Base-by-base conservation (phyloP, 1,284 basidiomycete genomes). In the Apiotrichum akiyoshidainum region DNA sequence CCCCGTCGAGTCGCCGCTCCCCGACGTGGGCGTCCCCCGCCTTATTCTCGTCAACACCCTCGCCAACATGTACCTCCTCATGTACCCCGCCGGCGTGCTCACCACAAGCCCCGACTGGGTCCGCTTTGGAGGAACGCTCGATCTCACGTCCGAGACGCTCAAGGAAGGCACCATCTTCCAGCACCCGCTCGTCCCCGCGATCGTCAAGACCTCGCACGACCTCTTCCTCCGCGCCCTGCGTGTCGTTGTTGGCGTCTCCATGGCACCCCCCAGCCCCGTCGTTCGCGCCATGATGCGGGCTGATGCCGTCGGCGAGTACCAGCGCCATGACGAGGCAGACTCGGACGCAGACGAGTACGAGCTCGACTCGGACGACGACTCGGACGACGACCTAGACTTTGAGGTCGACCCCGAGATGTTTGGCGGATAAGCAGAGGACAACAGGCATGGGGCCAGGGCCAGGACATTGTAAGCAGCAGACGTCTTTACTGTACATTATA, bases 351-450 rank as follows among this genome's bases (percentile, higher is more conserved):
- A 34, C 46, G 46, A 47, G 26, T 19, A 47, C 9, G 47, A 48
- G 34, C 10, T 13, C 21, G 22, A 41, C 8, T 44, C 17, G 17
- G 19, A 35, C 8, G 46, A 12, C 8, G 46, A 48, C n/a, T 31
- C 14, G n/a, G 47, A 48, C 17, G 46, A 17, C 13, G 31, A 14
- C 8, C 16, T 41, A 5, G 46, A 48, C 46, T 22, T 31, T 22
- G 35, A 50, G 48, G n/a, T 48, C 16, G 33, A 48, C 46, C 46
- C 46, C 16, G 46, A 48, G n/a, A 35, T 48, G 46, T 48, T 48
- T 35, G 46, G 46, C 10, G 46, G 46, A 35, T 48, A 35, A 33
- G 8, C n/a, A 8, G 40, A 5, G 40, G 8, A 17, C 5, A 41
- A 17, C 5, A n/a, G 16, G n/a, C 14, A n/a, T n/a, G n/a, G n/a